Conservation (phyloP, 805 yeast species). For the Starmerella floris region DNA sequence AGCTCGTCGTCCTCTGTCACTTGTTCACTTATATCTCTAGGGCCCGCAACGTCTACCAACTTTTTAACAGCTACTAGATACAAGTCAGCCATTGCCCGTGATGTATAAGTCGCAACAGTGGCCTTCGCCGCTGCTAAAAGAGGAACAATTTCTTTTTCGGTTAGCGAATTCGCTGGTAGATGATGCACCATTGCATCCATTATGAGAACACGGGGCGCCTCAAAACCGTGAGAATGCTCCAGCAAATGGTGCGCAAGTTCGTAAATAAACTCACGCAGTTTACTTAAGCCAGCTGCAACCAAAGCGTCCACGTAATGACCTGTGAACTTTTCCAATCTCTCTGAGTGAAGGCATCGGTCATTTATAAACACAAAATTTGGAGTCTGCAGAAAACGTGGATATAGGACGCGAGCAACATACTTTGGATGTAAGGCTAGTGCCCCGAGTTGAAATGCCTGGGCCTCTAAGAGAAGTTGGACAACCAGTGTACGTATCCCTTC, state of each 20-base stretch:
- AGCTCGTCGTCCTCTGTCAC: background rate
- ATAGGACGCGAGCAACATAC: slow-evolving; percentile 33
- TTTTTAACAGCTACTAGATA: slow-evolving; percentile 1
- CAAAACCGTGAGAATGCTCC: slow-evolving; percentile 42
- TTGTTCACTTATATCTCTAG: background rate
- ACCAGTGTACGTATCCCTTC: slow-evolving; percentile 62
- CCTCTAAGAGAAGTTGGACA: slow-evolving; percentile 40
- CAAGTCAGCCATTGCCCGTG: slow-evolving; percentile 17
- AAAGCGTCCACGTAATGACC: slow-evolving; percentile 33
- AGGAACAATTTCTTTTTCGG: slow-evolving; percentile 3
- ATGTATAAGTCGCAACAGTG: slow-evolving; percentile 13
- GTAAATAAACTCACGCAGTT: slow-evolving; percentile 24
- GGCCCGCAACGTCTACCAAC: background rate
- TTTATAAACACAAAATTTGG: slow-evolving; percentile 37
- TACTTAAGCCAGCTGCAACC: slow-evolving; percentile 25
- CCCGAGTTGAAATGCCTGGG: slow-evolving; percentile 36
- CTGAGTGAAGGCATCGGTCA: slow-evolving; percentile 46
- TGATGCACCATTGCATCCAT: slow-evolving; percentile 7
- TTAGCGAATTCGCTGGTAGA: slow-evolving; percentile 3
- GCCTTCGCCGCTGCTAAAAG: slow-evolving; percentile 16
- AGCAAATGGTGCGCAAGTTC: slow-evolving; percentile 36
- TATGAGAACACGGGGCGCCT: slow-evolving; percentile 32
- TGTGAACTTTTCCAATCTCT: slow-evolving; percentile 28
- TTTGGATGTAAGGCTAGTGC: slow-evolving; percentile 35
- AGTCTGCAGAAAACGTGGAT: slow-evolving; percentile 53